phyloP scores from a whole-genome alignment of 2,329 filamentous ascomycete genomes.

The Phaeosphaeria sp. region DNA sequence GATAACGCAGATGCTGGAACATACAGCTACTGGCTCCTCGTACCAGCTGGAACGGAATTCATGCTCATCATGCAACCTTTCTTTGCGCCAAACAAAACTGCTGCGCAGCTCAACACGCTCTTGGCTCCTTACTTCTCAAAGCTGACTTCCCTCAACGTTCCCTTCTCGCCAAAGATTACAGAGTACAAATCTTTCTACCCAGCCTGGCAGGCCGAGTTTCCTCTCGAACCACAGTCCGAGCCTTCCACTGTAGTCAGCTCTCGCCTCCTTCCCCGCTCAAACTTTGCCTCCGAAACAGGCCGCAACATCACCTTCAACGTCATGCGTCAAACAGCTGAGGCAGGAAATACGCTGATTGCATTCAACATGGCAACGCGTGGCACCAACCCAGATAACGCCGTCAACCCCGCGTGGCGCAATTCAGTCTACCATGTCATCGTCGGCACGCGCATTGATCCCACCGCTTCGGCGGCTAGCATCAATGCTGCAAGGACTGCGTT shows the following conservation, averaged over 20 bases:
- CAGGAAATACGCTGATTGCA: conserved; percentile 25
- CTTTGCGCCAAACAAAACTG: conserved; percentile 30
- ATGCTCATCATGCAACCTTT: conserved; percentile 24
- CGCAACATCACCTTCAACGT: conserved; percentile 35
- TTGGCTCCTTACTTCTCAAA: conserved; percentile 18
- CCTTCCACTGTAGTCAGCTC: conserved; percentile 17
- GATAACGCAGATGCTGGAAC: conserved; percentile 21
- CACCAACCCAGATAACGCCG: conserved; percentile 30
- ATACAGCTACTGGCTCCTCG: conserved; percentile 25
- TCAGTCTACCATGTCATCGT: conserved; percentile 30
- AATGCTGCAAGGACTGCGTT: conserved; percentile 16
- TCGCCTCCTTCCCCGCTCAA: conserved; percentile 35
- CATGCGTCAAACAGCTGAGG: conserved; percentile 25
- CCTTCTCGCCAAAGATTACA: conserved; percentile 38
- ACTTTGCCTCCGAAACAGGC: conserved; percentile 30
- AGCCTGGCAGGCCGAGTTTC: conserved; percentile 39
- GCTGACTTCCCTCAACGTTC: conserved; percentile 27
- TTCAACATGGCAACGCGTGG: conserved; percentile 27
- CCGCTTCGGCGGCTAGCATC: conserved; percentile 9
- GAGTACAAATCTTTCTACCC: conserved; percentile 34
- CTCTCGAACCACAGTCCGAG: conserved; percentile 25
- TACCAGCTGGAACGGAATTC: conserved; percentile 10
- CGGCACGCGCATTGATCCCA: conserved; percentile 10
- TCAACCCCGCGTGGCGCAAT: conserved; percentile 35
- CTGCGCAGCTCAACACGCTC: conserved; percentile 14